Conservation (phyloP, 2,329 filamentous ascomycete genomes). For the Colletotrichum magnum region DNA sequence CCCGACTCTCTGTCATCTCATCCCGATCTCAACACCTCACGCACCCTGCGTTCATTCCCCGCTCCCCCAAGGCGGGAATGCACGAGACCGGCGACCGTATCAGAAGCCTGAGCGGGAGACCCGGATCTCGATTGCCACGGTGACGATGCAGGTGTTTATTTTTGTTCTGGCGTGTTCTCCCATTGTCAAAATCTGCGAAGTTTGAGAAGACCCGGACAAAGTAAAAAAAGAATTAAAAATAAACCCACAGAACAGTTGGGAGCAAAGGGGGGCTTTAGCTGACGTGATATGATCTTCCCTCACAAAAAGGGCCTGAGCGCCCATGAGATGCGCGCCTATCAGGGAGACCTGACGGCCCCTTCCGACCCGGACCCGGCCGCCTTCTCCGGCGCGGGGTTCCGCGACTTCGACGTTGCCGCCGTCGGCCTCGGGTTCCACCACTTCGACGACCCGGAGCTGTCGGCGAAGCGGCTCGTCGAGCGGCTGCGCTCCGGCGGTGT, state of each 20-base stretch:
- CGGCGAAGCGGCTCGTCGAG: constrained; percentile 70
- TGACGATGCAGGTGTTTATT: too few relatives aligned
- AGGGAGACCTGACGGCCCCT: constrained; percentile 69
- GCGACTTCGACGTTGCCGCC: constrained; percentile 77
- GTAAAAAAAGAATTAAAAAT: too few relatives aligned
- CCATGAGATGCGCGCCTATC: constrained; percentile 68
- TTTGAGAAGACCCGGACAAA: too few relatives aligned
- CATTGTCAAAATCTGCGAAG: too few relatives aligned
- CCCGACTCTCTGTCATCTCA: constrained; percentile 10
- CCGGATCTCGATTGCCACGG: not conserved
- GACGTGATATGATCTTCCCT: constrained; percentile 6
- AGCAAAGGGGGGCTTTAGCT: constrained; percentile 7
- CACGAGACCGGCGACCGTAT: constrained; percentile 14
- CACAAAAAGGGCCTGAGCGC: constrained; percentile 59
- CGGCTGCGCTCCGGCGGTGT: constrained; percentile 77
- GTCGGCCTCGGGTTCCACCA: constrained; percentile 77
- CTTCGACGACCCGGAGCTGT: constrained; percentile 74
- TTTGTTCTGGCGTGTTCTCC: too few relatives aligned
- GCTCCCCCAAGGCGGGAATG: constrained; percentile 8
- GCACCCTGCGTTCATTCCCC: not conserved
- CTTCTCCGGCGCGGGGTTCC: constrained; percentile 74
- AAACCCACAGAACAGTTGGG: too few relatives aligned
- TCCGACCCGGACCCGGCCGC: constrained; percentile 63
- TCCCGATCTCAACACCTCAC: constrained; percentile 20
- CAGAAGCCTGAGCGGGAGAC: not conserved